Percentiles rank a stretch among this genome's conserved stretches.
These are phyloP conservation scores for Hypsizygus marmoreus DNA, from an alignment of 768 basidiomycete genomes.

Conservation along the genomic window DNA sequence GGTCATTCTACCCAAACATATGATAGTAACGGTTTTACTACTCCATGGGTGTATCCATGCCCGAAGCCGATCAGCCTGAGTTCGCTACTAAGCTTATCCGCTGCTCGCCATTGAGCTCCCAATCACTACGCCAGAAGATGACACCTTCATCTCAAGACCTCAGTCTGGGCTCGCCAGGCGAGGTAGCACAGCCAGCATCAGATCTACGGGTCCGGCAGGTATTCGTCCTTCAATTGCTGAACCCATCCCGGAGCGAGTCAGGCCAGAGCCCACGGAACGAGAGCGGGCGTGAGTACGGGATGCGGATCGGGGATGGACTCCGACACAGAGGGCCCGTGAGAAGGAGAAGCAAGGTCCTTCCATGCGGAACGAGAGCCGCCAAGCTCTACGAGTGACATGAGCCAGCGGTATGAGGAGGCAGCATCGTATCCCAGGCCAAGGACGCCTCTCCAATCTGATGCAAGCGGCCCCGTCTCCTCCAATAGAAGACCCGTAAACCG, in stretches of 20 bases:
- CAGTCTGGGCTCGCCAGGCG: constrained; percentile 44
- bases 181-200: constrained; percentile 51
- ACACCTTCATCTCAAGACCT: constrained; percentile 39
- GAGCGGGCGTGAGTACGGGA: constrained; percentile 4
- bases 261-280: constrained; percentile 10
- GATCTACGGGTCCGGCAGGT: constrained; percentile 42
- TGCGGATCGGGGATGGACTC: constrained; percentile 8
- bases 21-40: no score
- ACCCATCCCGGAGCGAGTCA: constrained; percentile 38
- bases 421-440: constrained; percentile 8
- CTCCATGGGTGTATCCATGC: no score
- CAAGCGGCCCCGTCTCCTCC: constrained; percentile 2
- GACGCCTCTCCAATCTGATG: constrained; percentile 10
- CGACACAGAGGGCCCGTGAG: constrained; percentile 16
- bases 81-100: no score
- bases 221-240: constrained; percentile 43
- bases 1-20: no score
- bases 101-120: constrained; percentile 61
- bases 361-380: constrained; percentile 19
- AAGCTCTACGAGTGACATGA: constrained; percentile 20
- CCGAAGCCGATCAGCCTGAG: no score
- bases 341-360: constrained; percentile 13
- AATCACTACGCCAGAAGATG: constrained; percentile 45
- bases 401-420: constrained; percentile 13
- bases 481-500: constrained; percentile 12